Percentiles rank a stretch among this genome's conserved stretches.
These are phyloP conservation scores for Nothopassalora personata DNA, from an alignment of 2,329 filamentous ascomycete genomes.

Conservation along the genomic window DNA sequence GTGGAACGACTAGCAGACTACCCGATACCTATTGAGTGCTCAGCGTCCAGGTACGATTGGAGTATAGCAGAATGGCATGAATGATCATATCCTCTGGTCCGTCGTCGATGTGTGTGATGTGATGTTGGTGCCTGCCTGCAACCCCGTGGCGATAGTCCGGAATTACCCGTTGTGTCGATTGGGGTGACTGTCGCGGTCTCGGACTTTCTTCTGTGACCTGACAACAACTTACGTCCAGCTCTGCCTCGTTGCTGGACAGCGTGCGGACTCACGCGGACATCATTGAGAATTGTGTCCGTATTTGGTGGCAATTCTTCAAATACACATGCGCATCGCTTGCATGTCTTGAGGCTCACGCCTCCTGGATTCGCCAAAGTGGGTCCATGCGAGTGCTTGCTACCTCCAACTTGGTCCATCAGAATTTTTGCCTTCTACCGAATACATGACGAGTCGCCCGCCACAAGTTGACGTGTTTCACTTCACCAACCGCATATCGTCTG, in stretches of 20 bases:
- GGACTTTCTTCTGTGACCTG: neutral
- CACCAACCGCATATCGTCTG: constrained; percentile 24
- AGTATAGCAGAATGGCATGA: too few relatives aligned
- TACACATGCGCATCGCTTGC: constrained; percentile 5
- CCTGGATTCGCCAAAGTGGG: neutral
- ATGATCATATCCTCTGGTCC: too few relatives aligned
- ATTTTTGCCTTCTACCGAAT: constrained; percentile 1
- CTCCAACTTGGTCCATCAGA: neutral
- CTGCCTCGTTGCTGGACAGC: neutral
- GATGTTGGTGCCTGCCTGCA: too few relatives aligned
- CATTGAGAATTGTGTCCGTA: neutral
- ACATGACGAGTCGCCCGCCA: constrained; percentile 5
- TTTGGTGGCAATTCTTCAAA: neutral
- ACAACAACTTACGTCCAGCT: neutral
- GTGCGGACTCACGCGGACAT: neutral
- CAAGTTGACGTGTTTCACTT: constrained; percentile 26
- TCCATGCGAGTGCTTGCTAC: constrained; percentile 1
- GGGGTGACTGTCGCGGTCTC: neutral
- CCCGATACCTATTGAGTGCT: too few relatives aligned
- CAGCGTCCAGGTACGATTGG: too few relatives aligned
- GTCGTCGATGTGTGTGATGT: too few relatives aligned
- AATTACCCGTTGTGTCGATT: too few relatives aligned
- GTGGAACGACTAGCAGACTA: too few relatives aligned
- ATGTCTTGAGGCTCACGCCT: neutral
- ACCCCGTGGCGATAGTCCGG: too few relatives aligned